phyloP scores from a whole-genome alignment of 305 asterid genomes.

The Rubia tinctorum region DNA sequence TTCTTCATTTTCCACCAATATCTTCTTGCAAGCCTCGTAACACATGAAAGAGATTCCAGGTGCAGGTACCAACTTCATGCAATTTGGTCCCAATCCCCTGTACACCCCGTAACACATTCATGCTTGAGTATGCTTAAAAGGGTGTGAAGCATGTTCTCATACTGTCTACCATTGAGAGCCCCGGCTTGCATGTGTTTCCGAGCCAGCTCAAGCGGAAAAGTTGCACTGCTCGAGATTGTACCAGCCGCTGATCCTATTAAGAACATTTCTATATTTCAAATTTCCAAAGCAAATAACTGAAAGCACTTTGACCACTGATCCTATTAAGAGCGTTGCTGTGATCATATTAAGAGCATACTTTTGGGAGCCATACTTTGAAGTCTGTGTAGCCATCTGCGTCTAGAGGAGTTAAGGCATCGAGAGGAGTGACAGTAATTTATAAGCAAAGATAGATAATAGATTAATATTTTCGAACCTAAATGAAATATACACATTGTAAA shows the following conservation, averaged over 20 bases:
- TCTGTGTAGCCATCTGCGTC: conserved; percentile 44
- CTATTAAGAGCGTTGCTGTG: too few relatives aligned
- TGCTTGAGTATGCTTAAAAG: conserved; percentile 37
- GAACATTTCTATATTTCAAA: conserved; percentile 44
- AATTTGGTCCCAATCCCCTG: conserved; percentile 48
- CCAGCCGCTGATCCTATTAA: conserved; percentile 52
- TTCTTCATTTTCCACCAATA: conserved; percentile 40
- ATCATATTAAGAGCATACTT: too few relatives aligned
- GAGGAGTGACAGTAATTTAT: conserved; percentile 76
- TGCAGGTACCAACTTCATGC: conserved; percentile 51
- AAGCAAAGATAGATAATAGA: conserved; percentile 18
- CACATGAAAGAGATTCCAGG: conserved; percentile 53
- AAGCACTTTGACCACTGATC: too few relatives aligned
- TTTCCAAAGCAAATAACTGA: conserved; percentile 48
- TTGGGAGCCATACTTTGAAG: conserved; percentile 57
- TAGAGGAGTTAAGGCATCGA: conserved; percentile 69
- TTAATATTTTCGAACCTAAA: conserved; percentile 14
- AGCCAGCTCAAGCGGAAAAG: conserved; percentile 50
- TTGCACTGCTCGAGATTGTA: conserved; percentile 35
- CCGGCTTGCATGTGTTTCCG: conserved; percentile 49
- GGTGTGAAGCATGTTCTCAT: conserved; percentile 44
- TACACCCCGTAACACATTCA: conserved; percentile 42
- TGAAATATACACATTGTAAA: background rate
- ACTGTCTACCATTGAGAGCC: conserved; percentile 44
- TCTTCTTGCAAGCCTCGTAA: conserved; percentile 49